These are phyloP conservation scores for Abrus precatorius DNA, from an alignment of 306 rosid species.

Conservation along the genomic window DNA sequence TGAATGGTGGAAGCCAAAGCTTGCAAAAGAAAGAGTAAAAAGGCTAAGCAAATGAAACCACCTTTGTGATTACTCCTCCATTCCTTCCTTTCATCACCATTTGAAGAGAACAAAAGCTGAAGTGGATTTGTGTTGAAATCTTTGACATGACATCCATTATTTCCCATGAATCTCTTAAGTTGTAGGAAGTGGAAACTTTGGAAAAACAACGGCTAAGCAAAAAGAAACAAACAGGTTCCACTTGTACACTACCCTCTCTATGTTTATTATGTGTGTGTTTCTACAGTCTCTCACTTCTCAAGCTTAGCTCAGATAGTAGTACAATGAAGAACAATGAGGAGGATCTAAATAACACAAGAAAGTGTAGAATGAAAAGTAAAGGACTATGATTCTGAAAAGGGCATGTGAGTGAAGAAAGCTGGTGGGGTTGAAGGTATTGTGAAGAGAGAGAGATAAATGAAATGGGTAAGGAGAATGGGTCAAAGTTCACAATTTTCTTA, in stretches of 20 bases:
- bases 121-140: constrained; percentile 34
- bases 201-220: constrained; percentile 36
- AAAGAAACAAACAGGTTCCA: constrained; percentile 22
- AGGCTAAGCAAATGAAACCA: constrained; percentile 32
- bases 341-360: constrained; percentile 18
- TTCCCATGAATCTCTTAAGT: constrained; percentile 60
- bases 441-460: constrained; percentile 9
- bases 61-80: constrained; percentile 20
- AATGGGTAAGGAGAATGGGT: constrained; percentile 53
- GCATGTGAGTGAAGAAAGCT: constrained; percentile 50
- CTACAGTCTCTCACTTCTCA: neutral
- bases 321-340: constrained; percentile 10
- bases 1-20: constrained; percentile 37
- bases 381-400: constrained; percentile 33
- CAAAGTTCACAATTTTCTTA: constrained; percentile 54
- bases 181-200: neutral
- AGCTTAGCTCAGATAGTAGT: constrained; percentile 8
- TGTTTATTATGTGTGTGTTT: no score
- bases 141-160: constrained; percentile 46
- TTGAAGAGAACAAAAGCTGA: constrained; percentile 10
- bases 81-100: constrained; percentile 1
- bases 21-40: constrained; percentile 51
- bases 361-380: constrained; percentile 16
- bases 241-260: neutral
- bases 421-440: constrained; percentile 42